Base-by-base conservation (phyloP, 768 basidiomycete species). In the Imleria badia region DNA sequence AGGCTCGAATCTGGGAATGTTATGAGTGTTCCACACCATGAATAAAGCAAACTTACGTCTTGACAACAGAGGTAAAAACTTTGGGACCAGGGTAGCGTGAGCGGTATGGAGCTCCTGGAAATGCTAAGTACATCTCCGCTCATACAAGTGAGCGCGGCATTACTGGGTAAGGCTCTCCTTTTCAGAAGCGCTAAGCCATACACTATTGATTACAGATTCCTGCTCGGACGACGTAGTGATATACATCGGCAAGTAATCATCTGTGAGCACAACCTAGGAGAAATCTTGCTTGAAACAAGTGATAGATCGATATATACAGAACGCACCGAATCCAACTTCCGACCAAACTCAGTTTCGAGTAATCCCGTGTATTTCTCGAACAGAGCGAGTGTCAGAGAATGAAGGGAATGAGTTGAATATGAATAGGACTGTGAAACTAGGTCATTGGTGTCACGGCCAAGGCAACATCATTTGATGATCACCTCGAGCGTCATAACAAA, bases 401-500 rank as follows among this genome's bases (percentile, higher is more conserved):
- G 91, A 31, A 98, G 76, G 45, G 87, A 82, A n/a, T 78, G 79
- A 10, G 91, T 89, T 7, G 92, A 83, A 69, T 94, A 98, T 7
- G 85, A 86, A 63, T 92, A 92, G 6, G 90, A 86, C 94, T 96
- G 59, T 17, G 31, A 26, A 38, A 57, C 43, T 23, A 45, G 36
- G 60, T 57, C 39, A 56, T 52, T 45, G 33, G 50, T 19, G 6
- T 47, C 23, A 17, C 43, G 9, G 3, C 12, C 33, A 46, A 53
- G 15, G 22, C 3, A 15, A 48, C 10, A 11, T 46, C 20, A 51
- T 14, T 22, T 9, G 48, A 48, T 15, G 42, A 76, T 51, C 60
- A 94, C 96, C 81, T 97, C 94, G 1, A 98, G 75, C 0, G 94
- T 95, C 82, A 91, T 91, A 34, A 94, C 86, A 60, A 97, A 98